Evolutionary conservation across 1,139 yeast species (phyloP), one percentile per base, ranked within the genome.

Genomic region (Kodamaea arcana): DNA sequence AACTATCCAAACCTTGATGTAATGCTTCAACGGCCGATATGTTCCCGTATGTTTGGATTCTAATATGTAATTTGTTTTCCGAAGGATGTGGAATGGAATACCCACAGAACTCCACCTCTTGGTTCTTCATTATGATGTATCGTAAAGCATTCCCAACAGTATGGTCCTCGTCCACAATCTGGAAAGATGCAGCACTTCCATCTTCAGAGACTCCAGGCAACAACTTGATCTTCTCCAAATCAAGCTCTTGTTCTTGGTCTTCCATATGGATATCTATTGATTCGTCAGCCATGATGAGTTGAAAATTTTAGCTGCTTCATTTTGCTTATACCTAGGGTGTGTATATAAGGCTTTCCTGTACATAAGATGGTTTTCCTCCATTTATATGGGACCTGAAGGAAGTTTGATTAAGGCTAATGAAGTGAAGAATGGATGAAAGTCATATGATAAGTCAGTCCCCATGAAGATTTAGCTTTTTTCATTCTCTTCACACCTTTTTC

Each of bases 81-180:
- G 96, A 86, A 20, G 98, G 98, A 62, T 92, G 98, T n/a, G 98
- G 98, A 44, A 92, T 94, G 32, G 97, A 86, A 65, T 92, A 92
- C 39, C 98, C 98, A 56, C 97, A 92, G 60, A 94, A 92, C 55
- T 92, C 98, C 23, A 92, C 97, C 48, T 88, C 95, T 26, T 97
- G 96, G 63, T 92, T 92, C 65, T 90, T 90, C 96, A 92, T 88
- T 50, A 92, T 87, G 54, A 92, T 79, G 60, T 88, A 90, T 57
- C 97, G 80, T 40, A 92, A 73, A 4, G 97, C 85, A 56, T 92
- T 92, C 17, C 97, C 98, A 38, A 92, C 64, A 1, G 98, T 92
- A 58, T 92, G 98, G 60, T 92, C 97, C 60, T 92, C 98, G 47
- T 88, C 94, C 23, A 76, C 58, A 43, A 92, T 81, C 62, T 92